Conservation (phyloP, 768 basidiomycete species). For the Amanita molliuscula region DNA sequence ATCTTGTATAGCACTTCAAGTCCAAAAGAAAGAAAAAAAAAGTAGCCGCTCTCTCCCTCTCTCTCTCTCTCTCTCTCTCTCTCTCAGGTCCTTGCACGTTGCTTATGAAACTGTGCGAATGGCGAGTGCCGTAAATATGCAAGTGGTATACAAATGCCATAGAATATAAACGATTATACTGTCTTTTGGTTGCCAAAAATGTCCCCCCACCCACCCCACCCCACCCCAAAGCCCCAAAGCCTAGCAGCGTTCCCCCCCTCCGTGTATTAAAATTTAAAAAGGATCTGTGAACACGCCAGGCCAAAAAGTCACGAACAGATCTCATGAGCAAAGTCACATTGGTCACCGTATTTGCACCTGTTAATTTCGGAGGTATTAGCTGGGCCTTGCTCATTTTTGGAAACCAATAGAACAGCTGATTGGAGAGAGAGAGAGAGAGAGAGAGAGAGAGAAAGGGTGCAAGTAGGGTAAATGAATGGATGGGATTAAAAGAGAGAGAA, state of each 20-base stretch:
- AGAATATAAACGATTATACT: slow-evolving; percentile 5
- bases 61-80: not conserved
- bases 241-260: not conserved
- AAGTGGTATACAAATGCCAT: slow-evolving; percentile 15
- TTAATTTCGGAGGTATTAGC: slow-evolving; percentile 36
- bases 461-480: not conserved
- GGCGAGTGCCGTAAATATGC: not conserved
- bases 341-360: slow-evolving; percentile 86
- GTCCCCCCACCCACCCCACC: not conserved
- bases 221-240: not conserved
- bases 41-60: not conserved
- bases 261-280: not conserved
- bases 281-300: no score
- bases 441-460: not conserved
- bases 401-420: slow-evolving; percentile 15
- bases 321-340: slow-evolving; percentile 78
- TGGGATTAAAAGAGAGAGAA: slow-evolving; percentile 11
- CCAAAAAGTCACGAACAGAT: slow-evolving; percentile 19
- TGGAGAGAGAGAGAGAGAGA: not conserved
- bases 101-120: slow-evolving; percentile 1
- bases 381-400: slow-evolving; percentile 27
- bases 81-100: no score
- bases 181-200: not conserved
- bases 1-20: slow-evolving; percentile 12
- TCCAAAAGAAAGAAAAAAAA: not conserved